A percentile compares a stretch with the other conserved stretches of the same genome.
These are phyloP conservation scores for Schwanniomyces occidentalis DNA, from an alignment of 805 yeast species.

Conservation along the genomic window DNA sequence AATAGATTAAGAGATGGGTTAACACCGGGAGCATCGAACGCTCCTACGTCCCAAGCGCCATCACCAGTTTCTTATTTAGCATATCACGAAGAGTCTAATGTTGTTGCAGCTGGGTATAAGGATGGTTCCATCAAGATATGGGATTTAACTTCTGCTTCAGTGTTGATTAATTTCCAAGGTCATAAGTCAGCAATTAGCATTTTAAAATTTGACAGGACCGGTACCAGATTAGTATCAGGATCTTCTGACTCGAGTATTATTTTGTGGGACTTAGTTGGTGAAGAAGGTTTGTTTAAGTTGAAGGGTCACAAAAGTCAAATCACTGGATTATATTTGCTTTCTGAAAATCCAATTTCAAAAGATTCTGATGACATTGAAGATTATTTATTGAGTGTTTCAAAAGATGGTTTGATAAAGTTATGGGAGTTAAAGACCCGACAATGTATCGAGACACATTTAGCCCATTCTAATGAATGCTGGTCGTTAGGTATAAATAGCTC, in stretches of 20 bases:
- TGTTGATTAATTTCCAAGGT: conserved; percentile 83
- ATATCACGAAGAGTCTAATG: conserved; percentile 58
- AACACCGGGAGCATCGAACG: conserved; percentile 71
- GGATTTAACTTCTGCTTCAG: conserved; percentile 82
- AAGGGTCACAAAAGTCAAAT: conserved; percentile 89
- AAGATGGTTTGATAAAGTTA: conserved; percentile 87
- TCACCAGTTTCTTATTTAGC: conserved; percentile 63
- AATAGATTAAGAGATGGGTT: conserved; percentile 59
- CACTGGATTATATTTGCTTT: conserved; percentile 65
- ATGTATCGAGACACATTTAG: conserved; percentile 92
- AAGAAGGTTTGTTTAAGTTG: conserved; percentile 81
- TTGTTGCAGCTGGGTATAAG: conserved; percentile 84
- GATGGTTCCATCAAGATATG: conserved; percentile 91
- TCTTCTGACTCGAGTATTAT: conserved; percentile 81
- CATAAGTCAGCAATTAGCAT: conserved; percentile 78
- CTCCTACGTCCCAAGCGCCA: conserved; percentile 61
- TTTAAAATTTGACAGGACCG: conserved; percentile 71
- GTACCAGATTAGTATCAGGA: conserved; percentile 85
- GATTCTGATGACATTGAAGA: conserved; percentile 58
- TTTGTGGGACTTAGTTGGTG: conserved; percentile 94
- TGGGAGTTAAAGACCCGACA: conserved; percentile 93
- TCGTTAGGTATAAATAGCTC: conserved; percentile 53
- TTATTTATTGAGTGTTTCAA: conserved; percentile 74
- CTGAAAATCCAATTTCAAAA: conserved; percentile 22
- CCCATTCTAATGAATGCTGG: conserved; percentile 96